These are phyloP conservation scores for Elaphomyces granulatus DNA, from an alignment of 495 filamentous ascomycete genomes.

Conservation along the genomic window DNA sequence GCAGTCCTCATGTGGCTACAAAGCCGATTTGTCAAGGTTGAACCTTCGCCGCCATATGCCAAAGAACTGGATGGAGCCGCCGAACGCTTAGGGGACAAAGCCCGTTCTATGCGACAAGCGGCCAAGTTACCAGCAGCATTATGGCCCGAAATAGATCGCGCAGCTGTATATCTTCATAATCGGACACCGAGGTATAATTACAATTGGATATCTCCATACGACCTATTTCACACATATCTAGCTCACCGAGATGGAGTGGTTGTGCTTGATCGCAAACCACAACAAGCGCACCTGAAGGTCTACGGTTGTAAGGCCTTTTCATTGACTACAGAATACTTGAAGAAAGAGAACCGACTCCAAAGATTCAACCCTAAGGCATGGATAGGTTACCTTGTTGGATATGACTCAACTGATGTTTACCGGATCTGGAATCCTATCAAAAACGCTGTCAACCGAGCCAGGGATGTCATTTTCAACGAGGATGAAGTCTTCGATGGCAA, in stretches of 20 bases:
- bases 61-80: neutral
- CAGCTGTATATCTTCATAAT: neutral
- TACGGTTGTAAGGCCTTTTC: constrained; percentile 6
- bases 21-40: neutral
- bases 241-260: neutral
- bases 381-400: constrained; percentile 18
- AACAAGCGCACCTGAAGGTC: constrained; percentile 3
- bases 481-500: constrained; percentile 3
- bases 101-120: neutral
- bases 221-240: neutral
- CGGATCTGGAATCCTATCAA: constrained; percentile 12
- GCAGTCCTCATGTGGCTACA: too few species aligned
- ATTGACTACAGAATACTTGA: constrained; percentile 5
- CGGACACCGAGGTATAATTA: neutral
- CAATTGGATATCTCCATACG: constrained; percentile 2
- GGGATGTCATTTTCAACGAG: constrained; percentile 5
- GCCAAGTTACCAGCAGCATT: neutral
- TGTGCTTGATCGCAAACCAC: constrained; percentile 3
- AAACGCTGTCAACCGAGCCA: neutral
- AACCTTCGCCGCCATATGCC: neutral
- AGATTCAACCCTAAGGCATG: constrained; percentile 12
- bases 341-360: constrained; percentile 7
- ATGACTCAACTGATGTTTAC: constrained; percentile 17
- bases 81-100: neutral
- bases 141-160: neutral